phyloP scores from a whole-genome alignment of 805 yeast species.

The Candida insectalens region DNA sequence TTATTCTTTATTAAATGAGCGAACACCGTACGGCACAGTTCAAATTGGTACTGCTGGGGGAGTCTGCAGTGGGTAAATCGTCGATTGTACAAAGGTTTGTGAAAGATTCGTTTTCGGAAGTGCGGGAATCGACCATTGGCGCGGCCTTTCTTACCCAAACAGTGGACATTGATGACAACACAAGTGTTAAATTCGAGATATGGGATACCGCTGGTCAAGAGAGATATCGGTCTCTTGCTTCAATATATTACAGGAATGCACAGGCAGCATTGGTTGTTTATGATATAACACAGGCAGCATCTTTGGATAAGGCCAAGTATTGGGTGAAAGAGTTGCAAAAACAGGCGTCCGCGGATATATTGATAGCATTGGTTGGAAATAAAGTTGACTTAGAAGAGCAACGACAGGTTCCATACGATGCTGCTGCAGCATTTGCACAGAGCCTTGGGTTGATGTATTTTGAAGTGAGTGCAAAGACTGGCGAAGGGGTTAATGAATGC shows the following conservation, averaged over 20 bases:
- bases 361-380: constrained; percentile 80
- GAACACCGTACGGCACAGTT: constrained; percentile 32
- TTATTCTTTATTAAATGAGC: neutral
- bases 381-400: constrained; percentile 50
- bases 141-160: constrained; percentile 75
- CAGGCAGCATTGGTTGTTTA: constrained; percentile 74
- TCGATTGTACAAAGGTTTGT: constrained; percentile 63
- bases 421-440: constrained; percentile 45
- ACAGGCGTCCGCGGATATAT: constrained; percentile 66
- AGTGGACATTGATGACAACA: constrained; percentile 40
- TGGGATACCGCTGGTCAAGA: constrained; percentile 78
- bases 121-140: constrained; percentile 74
- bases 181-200: constrained; percentile 62
- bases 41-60: constrained; percentile 55
- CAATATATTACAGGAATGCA: constrained; percentile 77
- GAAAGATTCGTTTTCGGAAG: constrained; percentile 62
- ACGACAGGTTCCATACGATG: constrained; percentile 34
- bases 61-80: constrained; percentile 62
- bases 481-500: constrained; percentile 36
- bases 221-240: constrained; percentile 66
- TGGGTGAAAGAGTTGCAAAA: constrained; percentile 77
- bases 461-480: constrained; percentile 54
- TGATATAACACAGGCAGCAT: constrained; percentile 61
- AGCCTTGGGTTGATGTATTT: constrained; percentile 40
- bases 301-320: constrained; percentile 60